Evolutionary conservation across 768 basidiomycete species (phyloP), one percentile per base, ranked within the genome.

Genomic region (Strobilomyces echinocephalus): DNA sequence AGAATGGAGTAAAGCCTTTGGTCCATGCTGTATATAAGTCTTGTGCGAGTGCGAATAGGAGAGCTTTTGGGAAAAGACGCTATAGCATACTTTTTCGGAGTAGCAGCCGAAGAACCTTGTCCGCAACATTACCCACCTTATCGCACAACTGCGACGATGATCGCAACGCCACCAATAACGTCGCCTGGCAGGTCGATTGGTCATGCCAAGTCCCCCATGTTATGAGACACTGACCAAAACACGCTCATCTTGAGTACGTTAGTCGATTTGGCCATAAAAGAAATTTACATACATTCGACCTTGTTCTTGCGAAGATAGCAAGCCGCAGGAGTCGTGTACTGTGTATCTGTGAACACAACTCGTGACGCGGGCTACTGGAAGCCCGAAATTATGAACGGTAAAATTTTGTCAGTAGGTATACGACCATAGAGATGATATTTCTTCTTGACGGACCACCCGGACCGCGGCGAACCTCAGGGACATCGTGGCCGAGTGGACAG

Each of bases 201-300:
- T 49, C 45, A 6, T n/a, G 20, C 2, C 16, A 33, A 40, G 34
- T 9, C 18, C 20, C 11, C 15, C 41, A 10, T 28, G 50, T 26
- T 28, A 16, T 12, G 7, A 41, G 31, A 26, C 28, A 11, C 21
- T 14, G 10, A 10, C 24, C 9, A 26, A 26, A 42, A 15, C 21
- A 10, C 5, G 46, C n/a, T n/a, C 40, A 33, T 6, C 15, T 28
- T 5, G n/a, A 21, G n/a, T 8, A 35, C 43, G 20, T 54, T 30
- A 46, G 24, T 28, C 6, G 35, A 16, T 2, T 14, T 31, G 26
- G 9, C 20, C n/a, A 30, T 15, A n/a, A 12, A 28, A 31, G 40
- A 56, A 38, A 18, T 49, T 48, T 40, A 45, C 59, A 46, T 28
- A 39, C 30, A 5, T 46, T 15, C 15, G 47, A 47, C 50, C 20